Conservation (phyloP, 1,139 yeast species). For the Lodderomyces elongisporus region DNA sequence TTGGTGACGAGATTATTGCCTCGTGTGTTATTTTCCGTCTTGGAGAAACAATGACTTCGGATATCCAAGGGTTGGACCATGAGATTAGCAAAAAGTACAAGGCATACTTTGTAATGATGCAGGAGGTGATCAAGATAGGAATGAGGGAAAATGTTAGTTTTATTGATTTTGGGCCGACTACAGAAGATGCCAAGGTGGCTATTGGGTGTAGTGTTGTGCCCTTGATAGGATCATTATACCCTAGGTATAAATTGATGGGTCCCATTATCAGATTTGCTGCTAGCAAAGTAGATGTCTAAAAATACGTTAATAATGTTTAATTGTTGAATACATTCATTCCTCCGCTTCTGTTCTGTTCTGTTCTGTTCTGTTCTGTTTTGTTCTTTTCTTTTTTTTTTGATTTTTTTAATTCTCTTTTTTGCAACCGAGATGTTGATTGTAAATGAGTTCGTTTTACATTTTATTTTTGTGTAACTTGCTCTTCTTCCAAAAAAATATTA, state of each 20-base stretch:
- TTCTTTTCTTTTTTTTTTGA: too few relatives aligned
- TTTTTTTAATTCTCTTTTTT: too few relatives aligned
- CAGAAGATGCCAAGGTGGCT: constrained; percentile 35
- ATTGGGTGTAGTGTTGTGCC: constrained; percentile 38
- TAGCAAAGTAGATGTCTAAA: constrained; percentile 18
- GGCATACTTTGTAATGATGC: constrained; percentile 48
- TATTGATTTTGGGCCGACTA: constrained; percentile 40
- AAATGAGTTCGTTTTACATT: too few relatives aligned
- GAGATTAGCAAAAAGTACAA: constrained; percentile 34
- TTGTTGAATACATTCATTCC: too few relatives aligned
- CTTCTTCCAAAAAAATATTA: too few relatives aligned
- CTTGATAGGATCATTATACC: constrained; percentile 25
- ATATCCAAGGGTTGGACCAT: constrained; percentile 40
- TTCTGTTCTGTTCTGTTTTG: too few relatives aligned
- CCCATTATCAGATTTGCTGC: constrained; percentile 19
- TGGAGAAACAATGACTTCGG: constrained; percentile 43
- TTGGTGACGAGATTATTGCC: constrained; percentile 31
- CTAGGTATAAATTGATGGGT: constrained; percentile 14
- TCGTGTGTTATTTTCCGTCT: constrained; percentile 39
- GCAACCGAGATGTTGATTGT: too few relatives aligned
- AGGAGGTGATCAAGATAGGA: constrained; percentile 38
- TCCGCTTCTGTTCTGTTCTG: too few relatives aligned
- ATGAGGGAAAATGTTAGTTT: constrained; percentile 32
- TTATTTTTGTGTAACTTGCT: too few relatives aligned
- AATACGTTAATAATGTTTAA: too few relatives aligned